Evolutionary conservation across 2,329 filamentous ascomycete genomes (phyloP), one percentile per base, ranked within the genome.

Genomic region (Pseudogymnoascus sp.): DNA sequence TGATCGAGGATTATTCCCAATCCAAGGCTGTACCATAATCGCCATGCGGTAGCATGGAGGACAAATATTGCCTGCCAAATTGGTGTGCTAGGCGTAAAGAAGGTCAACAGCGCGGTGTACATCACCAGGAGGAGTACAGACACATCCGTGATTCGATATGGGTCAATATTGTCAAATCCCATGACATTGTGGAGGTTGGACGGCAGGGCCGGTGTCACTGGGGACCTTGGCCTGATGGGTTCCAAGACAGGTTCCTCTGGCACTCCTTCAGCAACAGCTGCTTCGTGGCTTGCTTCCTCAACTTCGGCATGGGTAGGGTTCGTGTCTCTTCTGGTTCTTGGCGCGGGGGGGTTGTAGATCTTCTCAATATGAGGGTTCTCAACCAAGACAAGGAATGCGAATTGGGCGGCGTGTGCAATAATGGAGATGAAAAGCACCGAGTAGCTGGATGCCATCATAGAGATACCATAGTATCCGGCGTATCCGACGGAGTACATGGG

Each of bases 401-500:
- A 93, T 78, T 99, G 95, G 63, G 93, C 91, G 69, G 92, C 86
- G 78, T 99, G 95, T 65, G 93, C 95, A 71, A 96, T 78, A 71
- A 99, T 93, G 63, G 95, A 97, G 75, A 97, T 97, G 81, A 96
- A 93, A 59, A 99, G 83, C 63, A 99, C 93, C 71, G 93, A 92
- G 78, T 97, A 97, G 80, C 95, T 99, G 65, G 93, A 93, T 55
- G 92, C 93, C 88, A 99, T 96, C 79, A 97, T 88, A 64, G 93
- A 97, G 72, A 97, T 97, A 69, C 95, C 95, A 74, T 99, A 99
- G 79, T 96, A 99, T 55, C 95, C 95, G 61, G 91, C 92, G 76
- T 99, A 99, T 40, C 95, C 95, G 71, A 97, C 93, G 62, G 93
- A 96, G 78, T 97, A 97, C 93, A 97, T 97, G 66, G 93, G 93